Percentiles rank a stretch among this genome's conserved stretches.
Evolutionary conservation across 805 yeast species (phyloP).

Genomic region (Kodamaea fukazawae): DNA sequence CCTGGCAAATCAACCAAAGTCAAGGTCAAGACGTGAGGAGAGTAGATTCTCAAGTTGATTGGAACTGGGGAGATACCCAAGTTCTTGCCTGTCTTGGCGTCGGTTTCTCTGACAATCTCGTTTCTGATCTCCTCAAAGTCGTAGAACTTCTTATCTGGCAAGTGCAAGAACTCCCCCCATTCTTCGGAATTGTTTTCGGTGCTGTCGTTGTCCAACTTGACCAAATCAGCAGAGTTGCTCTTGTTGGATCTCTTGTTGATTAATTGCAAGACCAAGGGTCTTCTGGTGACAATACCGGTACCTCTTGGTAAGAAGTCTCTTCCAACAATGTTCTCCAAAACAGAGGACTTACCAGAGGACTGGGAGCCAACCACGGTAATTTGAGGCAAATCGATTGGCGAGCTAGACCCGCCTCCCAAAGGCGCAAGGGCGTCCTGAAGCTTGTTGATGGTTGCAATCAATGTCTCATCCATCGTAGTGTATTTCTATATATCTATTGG

Average conservation of each 20-base stretch:
- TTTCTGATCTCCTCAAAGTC: slow-evolving; percentile 85
- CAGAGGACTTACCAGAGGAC: slow-evolving; percentile 86
- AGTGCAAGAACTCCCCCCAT: slow-evolving; percentile 97
- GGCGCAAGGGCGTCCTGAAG: slow-evolving; percentile 80
- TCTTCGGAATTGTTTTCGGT: slow-evolving; percentile 76
- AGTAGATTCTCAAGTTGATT: slow-evolving; percentile 86
- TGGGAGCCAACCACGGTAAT: slow-evolving; percentile 95
- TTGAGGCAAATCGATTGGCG: slow-evolving; percentile 92
- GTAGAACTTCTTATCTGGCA: slow-evolving; percentile 83
- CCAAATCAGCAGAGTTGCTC: slow-evolving; percentile 32
- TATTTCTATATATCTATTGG: neutral
- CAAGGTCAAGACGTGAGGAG: slow-evolving; percentile 90
- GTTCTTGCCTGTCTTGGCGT: slow-evolving; percentile 73
- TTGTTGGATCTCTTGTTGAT: slow-evolving; percentile 57
- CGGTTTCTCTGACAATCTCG: slow-evolving; percentile 91
- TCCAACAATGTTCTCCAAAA: slow-evolving; percentile 86
- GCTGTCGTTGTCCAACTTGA: slow-evolving; percentile 41
- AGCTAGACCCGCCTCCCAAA: slow-evolving; percentile 58
- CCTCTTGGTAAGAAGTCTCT: slow-evolving; percentile 91
- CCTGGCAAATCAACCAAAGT: slow-evolving; percentile 97
- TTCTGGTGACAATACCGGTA: slow-evolving; percentile 87
- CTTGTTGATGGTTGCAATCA: slow-evolving; percentile 75
- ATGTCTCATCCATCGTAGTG: slow-evolving; percentile 63
- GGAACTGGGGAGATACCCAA: slow-evolving; percentile 91
- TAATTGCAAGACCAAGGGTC: slow-evolving; percentile 81